These are phyloP conservation scores for Heliamphora exappendiculata DNA, from an alignment of 148 eudicot species.

Conservation along the genomic window DNA sequence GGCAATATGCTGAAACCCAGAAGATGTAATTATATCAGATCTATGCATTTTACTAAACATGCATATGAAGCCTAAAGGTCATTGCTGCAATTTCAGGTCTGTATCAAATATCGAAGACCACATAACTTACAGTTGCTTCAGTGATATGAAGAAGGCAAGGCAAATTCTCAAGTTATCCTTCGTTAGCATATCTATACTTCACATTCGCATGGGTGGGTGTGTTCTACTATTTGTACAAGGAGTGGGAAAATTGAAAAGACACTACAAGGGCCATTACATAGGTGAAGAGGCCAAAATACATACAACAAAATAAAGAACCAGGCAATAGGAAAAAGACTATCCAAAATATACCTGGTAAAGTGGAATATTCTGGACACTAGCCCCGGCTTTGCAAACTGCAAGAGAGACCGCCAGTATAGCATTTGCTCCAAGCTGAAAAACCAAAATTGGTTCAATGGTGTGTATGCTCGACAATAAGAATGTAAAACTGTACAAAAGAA, in stretches of 20 bases:
- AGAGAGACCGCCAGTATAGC: constrained; percentile 97
- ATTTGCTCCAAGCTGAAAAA: constrained; percentile 85
- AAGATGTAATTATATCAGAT: neutral
- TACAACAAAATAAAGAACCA: neutral
- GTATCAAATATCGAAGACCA: neutral
- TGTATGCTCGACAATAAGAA: neutral
- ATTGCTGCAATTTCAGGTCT: neutral
- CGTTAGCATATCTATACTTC: neutral
- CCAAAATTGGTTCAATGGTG: neutral
- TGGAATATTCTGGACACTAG: constrained; percentile 65
- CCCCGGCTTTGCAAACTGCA: constrained; percentile 97
- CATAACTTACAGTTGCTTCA: neutral
- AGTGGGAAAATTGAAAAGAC: neutral
- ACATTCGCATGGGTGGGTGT: neutral
- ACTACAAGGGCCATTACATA: neutral
- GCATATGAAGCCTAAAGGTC: neutral
- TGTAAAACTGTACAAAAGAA: neutral
- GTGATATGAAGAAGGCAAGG: neutral
- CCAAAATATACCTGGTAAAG: constrained; percentile 63
- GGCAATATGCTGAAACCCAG: constrained; percentile 74
- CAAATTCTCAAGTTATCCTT: neutral
- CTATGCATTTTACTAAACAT: neutral
- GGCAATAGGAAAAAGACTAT: neutral
- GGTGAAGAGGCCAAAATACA: neutral
- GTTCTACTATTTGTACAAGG: neutral